Conservation (phyloP, 805 yeast genomes). For the Pichia pseudocactophila region DNA sequence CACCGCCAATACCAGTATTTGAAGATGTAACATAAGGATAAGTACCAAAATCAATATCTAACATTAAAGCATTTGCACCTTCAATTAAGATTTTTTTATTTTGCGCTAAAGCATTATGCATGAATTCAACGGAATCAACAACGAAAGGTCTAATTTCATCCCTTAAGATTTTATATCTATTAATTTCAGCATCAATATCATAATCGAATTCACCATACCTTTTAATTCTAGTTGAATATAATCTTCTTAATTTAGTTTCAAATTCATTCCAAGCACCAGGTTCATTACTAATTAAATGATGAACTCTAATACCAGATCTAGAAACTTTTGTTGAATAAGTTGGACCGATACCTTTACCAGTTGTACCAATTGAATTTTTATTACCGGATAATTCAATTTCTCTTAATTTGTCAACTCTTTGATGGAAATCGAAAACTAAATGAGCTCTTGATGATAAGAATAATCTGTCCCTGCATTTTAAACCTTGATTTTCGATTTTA, state of each 20-base stretch:
- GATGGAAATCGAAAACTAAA: conserved; percentile 96
- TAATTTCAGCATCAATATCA: conserved; percentile 73
- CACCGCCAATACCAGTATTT: conserved; percentile 96
- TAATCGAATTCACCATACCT: conserved; percentile 92
- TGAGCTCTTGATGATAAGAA: conserved; percentile 92
- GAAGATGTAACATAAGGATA: conserved; percentile 96
- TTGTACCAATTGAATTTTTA: conserved; percentile 90
- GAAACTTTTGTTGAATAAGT: conserved; percentile 95
- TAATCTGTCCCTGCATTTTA: conserved; percentile 64
- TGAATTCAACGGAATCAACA: conserved; percentile 81
- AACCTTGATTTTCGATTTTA: conserved; percentile 73
- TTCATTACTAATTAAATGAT: conserved; percentile 84
- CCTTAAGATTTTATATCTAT: conserved; percentile 63
- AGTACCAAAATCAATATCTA: conserved; percentile 96
- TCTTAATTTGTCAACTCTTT: conserved; percentile 89
- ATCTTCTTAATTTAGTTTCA: conserved; percentile 63
- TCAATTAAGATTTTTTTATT: conserved; percentile 88
- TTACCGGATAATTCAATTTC: conserved; percentile 78
- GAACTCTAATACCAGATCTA: conserved; percentile 94
- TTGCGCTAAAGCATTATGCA: conserved; percentile 64
- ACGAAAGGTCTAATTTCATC: conserved; percentile 80
- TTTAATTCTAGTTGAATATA: conserved; percentile 71
- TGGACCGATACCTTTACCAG: conserved; percentile 99
- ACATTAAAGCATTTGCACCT: conserved; percentile 98
- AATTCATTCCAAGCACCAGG: conserved; percentile 93